Percentiles rank a stretch among this genome's conserved stretches.
Conservation (phyloP, 768 basidiomycete genomes). For the Collybia nuda region DNA sequence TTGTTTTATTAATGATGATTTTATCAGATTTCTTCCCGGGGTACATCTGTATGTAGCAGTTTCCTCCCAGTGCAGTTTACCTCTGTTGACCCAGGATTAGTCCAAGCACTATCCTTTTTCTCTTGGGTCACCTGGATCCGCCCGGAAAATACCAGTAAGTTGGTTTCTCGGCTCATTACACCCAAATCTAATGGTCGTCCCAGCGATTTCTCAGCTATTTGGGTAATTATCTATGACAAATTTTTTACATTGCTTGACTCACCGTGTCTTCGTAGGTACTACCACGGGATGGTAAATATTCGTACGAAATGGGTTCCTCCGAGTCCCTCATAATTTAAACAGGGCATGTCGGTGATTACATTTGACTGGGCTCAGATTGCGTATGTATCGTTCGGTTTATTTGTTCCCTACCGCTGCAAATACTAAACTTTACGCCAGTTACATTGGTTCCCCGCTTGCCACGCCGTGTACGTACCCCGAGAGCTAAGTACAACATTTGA, state of each 20-base stretch:
- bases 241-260: not conserved
- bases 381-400: constrained; percentile 26
- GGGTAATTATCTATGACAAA: constrained; percentile 29
- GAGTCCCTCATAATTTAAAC: constrained; percentile 25
- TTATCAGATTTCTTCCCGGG: constrained; percentile 36
- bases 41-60: constrained; percentile 34
- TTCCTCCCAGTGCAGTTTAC: not conserved
- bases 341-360: constrained; percentile 45
- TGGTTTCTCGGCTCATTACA: no score
- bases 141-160: constrained; percentile 45
- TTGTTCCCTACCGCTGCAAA: not conserved
- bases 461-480: constrained; percentile 35
- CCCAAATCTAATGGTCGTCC: not conserved
- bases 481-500: not conserved
- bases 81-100: constrained; percentile 15
- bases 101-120: constrained; percentile 54
- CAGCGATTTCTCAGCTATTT: constrained; percentile 46
- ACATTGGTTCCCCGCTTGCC: constrained; percentile 54
- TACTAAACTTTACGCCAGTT: constrained; percentile 15
- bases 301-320: constrained; percentile 30
- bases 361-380: constrained; percentile 65
- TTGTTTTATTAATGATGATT: constrained; percentile 24
- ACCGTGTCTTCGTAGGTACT: constrained; percentile 20
- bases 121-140: constrained; percentile 60
- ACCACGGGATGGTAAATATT: constrained; percentile 48